Conservation (phyloP, 202 grass and related monocot species). For the Elaeis oleifera region DNA sequence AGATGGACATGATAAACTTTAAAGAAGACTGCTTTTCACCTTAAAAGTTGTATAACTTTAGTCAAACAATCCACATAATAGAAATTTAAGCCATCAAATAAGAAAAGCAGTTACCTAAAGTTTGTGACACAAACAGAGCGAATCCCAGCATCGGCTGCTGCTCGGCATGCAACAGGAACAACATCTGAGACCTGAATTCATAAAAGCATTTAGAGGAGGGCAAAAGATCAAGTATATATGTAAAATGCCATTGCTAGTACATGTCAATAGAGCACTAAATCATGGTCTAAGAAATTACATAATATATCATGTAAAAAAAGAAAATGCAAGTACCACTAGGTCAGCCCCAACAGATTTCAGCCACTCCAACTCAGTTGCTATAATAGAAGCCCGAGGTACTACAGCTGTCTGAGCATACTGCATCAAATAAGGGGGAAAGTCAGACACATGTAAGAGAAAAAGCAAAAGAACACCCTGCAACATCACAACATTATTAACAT, state of each 20-base stretch:
- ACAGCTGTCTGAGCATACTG: conserved; percentile 96
- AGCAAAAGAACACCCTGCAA: too few species aligned
- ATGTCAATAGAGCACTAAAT: too few species aligned
- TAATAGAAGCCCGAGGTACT: conserved; percentile 67
- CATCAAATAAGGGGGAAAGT: conserved; percentile 17
- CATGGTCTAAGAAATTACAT: too few species aligned
- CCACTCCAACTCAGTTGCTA: conserved; percentile 86
- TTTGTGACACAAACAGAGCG: conserved; percentile 81
- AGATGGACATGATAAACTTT: too few species aligned
- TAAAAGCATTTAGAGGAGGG: neutral
- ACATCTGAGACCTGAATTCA: conserved; percentile 77
- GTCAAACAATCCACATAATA: too few species aligned
- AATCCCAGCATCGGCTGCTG: conserved; percentile 81
- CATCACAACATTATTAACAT: too few species aligned
- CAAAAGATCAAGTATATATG: too few species aligned
- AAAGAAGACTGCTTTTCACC: too few species aligned
- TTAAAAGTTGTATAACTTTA: too few species aligned
- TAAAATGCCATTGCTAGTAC: too few species aligned
- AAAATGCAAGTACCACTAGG: conserved; percentile 50
- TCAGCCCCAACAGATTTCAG: conserved; percentile 84
- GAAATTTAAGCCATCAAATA: too few species aligned
- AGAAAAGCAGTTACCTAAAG: conserved; percentile 50
- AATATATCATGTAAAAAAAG: neutral
- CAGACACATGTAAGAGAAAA: neutral
- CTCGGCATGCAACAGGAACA: conserved; percentile 80